phyloP scores from a whole-genome alignment of 345 rosid species.

The Stellera chamaejasme region DNA sequence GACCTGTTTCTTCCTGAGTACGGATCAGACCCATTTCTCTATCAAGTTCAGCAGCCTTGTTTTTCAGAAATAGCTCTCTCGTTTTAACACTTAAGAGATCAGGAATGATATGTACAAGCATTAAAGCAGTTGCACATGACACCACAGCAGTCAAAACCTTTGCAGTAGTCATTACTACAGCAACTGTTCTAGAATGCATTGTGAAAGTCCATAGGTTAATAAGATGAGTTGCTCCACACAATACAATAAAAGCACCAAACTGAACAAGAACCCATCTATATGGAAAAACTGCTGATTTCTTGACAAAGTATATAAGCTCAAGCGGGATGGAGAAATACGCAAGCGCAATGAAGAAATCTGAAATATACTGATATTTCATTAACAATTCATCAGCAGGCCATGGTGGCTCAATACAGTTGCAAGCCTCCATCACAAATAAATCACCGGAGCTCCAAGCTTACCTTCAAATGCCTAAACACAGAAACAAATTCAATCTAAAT shows the following conservation, averaged over 20 bases:
- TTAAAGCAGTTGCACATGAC: constrained; percentile 88
- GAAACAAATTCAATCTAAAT: not conserved
- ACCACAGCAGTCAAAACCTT: constrained; percentile 82
- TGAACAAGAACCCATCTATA: constrained; percentile 99
- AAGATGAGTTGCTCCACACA: constrained; percentile 97
- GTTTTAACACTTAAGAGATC: constrained; percentile 91
- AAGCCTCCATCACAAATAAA: constrained; percentile 51
- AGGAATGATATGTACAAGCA: constrained; percentile 98
- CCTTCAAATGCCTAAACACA: constrained; percentile 27
- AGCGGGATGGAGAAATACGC: constrained; percentile 97
- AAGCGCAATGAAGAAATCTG: constrained; percentile 95
- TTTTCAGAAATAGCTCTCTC: constrained; percentile 77
- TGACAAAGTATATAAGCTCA: constrained; percentile 92
- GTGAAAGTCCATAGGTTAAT: constrained; percentile 91
- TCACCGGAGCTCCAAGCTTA: constrained; percentile 11
- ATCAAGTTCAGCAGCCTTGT: constrained; percentile 95
- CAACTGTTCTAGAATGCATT: constrained; percentile 68
- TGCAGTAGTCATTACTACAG: constrained; percentile 69
- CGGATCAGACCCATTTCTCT: constrained; percentile 98
- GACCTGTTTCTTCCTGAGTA: constrained; percentile 93
- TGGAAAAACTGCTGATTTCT: constrained; percentile 89
- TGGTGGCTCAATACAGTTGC: constrained; percentile 93
- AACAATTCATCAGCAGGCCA: constrained; percentile 89
- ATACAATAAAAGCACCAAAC: constrained; percentile 96
- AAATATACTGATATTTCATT: constrained; percentile 95